These are phyloP conservation scores for Przewalskia tangutica DNA, from an alignment of 257 asterid species.

Conservation along the genomic window DNA sequence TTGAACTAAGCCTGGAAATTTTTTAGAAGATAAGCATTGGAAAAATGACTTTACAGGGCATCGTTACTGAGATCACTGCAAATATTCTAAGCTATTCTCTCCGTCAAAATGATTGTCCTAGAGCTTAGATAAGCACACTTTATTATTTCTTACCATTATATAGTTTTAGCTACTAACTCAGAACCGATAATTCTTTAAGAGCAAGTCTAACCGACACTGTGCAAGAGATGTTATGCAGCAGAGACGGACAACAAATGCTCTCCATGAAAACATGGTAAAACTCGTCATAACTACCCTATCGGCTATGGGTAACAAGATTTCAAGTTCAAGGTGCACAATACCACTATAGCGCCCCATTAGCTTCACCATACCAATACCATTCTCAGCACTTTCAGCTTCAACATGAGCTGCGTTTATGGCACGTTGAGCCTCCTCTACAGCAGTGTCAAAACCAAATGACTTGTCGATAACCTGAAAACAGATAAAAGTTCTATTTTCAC, in stretches of 20 bases:
- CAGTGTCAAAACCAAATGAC: slow-evolving; percentile 74
- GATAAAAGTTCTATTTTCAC: neutral
- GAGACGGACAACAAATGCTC: neutral
- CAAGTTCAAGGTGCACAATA: slow-evolving; percentile 14
- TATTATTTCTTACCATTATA: neutral
- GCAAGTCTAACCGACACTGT: neutral
- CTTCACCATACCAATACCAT: slow-evolving; percentile 68
- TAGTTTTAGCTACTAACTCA: neutral
- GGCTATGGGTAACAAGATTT: neutral
- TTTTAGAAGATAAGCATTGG: neutral
- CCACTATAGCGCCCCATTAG: slow-evolving; percentile 73
- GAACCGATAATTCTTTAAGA: neutral
- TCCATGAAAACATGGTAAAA: neutral
- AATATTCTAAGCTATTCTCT: neutral
- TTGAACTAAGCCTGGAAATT: neutral
- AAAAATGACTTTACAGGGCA: neutral
- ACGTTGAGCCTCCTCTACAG: slow-evolving; percentile 83
- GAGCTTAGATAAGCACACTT: neutral
- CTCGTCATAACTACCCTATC: neutral
- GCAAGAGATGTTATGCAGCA: neutral
- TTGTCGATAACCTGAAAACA: slow-evolving; percentile 55
- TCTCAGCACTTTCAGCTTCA: slow-evolving; percentile 72
- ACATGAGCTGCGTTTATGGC: slow-evolving; percentile 78
- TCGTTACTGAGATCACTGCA: neutral
- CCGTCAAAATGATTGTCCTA: neutral